These are phyloP conservation scores for Eragrostis curvula DNA, from an alignment of 176 grass and related monocot species.

Conservation along the genomic window DNA sequence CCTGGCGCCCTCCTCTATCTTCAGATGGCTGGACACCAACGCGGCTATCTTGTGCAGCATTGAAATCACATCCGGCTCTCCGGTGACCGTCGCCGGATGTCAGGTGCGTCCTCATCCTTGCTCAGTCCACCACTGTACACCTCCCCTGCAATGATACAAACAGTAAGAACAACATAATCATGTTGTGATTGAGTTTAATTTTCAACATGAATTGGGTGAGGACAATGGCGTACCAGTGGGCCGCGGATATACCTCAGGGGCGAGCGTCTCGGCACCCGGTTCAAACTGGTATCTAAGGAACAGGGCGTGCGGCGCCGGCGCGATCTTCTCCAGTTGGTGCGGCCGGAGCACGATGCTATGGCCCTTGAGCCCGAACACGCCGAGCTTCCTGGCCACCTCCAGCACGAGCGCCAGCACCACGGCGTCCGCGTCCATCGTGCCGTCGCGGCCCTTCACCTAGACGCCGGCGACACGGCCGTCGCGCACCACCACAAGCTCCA, in stretches of 20 bases:
- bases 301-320: conserved; percentile 80
- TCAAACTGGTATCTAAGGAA: conserved; percentile 84
- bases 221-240: conserved; percentile 64
- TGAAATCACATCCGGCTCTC: conserved; percentile 66
- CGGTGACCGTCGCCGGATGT: conserved; percentile 66
- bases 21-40: conserved; percentile 78
- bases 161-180: neutral
- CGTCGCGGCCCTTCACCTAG: conserved; percentile 48
- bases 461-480: conserved; percentile 63
- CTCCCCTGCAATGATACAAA: conserved; percentile 55
- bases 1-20: conserved; percentile 52
- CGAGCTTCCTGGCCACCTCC: conserved; percentile 56
- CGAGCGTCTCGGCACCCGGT: conserved; percentile 77
- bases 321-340: conserved; percentile 57
- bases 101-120: conserved; percentile 65
- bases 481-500: conserved; percentile 61
- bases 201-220: neutral
- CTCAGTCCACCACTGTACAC: conserved; percentile 91
- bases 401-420: conserved; percentile 84
- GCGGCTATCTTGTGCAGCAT: conserved; percentile 90
- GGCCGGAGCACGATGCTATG: conserved; percentile 88
- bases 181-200: neutral
- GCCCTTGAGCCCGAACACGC: conserved; percentile 73
- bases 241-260: conserved; percentile 81
- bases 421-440: conserved; percentile 58